Evolutionary conservation across 2,329 filamentous ascomycete genomes (phyloP).

Genomic region (Phaeomoniella chlamydospora): DNA sequence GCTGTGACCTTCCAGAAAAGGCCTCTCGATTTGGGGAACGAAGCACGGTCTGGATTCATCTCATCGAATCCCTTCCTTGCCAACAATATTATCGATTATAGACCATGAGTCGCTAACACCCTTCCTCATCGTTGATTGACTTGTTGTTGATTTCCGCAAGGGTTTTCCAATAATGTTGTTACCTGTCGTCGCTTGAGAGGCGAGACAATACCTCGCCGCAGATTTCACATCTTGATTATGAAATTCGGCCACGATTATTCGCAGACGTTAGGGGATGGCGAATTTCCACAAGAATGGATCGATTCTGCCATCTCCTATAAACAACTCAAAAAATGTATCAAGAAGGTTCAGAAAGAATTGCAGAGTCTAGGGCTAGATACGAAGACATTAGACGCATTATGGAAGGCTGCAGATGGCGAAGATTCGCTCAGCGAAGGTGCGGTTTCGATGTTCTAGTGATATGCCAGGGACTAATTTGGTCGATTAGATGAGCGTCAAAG

Average conservation of each 20-base stretch:
- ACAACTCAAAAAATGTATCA: constrained; percentile 79
- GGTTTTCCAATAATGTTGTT: too few relatives aligned
- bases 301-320: constrained; percentile 69
- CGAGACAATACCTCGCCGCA: too few relatives aligned
- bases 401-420: constrained; percentile 18
- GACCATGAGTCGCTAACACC: too few relatives aligned
- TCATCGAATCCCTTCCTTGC: too few relatives aligned
- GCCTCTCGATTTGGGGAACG: too few relatives aligned
- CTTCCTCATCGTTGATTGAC: too few relatives aligned
- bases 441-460: constrained; percentile 1
- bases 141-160: too few relatives aligned
- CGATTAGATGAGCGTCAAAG: constrained; percentile 20
- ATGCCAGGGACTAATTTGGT: constrained; percentile 1
- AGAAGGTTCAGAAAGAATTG: constrained; percentile 61
- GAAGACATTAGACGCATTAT: constrained; percentile 54
- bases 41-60: too few relatives aligned
- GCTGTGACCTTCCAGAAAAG: too few relatives aligned
- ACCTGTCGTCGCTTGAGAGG: too few relatives aligned
- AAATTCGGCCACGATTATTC: constrained; percentile 77
- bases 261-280: constrained; percentile 53
- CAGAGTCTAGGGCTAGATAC: constrained; percentile 56
- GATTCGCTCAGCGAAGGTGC: background rate
- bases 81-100: too few relatives aligned
- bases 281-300: constrained; percentile 58
- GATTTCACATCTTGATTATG: too few relatives aligned